A percentile compares a stretch with the other conserved stretches of the same genome.
These are phyloP conservation scores for Jackrogersella multiformis DNA, from an alignment of 495 filamentous ascomycete genomes.

Conservation along the genomic window DNA sequence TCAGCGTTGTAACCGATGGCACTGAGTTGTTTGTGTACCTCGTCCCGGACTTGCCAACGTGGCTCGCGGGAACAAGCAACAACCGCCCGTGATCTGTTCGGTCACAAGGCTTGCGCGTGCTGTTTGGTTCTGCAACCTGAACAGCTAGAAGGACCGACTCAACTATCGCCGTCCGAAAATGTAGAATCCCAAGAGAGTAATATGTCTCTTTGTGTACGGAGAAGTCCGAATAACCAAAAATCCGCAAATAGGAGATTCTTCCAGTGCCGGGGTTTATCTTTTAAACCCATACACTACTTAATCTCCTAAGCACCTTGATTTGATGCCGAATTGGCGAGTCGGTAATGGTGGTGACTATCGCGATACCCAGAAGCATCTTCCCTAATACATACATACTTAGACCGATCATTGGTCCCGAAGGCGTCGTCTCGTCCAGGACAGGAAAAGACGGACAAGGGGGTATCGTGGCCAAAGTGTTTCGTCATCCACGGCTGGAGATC, in stretches of 20 bases:
- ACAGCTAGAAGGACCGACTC: conserved; percentile 42
- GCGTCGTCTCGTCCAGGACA: conserved; percentile 3
- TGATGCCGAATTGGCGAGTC: conserved; percentile 12
- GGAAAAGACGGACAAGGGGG: conserved; percentile 36
- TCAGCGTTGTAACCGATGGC: conserved; percentile 43
- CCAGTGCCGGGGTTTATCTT: conserved; percentile 7
- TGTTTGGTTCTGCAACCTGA: conserved; percentile 38
- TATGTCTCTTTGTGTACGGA: not conserved
- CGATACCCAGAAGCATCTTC: conserved; percentile 10
- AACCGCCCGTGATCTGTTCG: conserved; percentile 25
- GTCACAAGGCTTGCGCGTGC: conserved; percentile 36
- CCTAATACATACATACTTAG: conserved; percentile 17
- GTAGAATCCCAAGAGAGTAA: conserved; percentile 20
- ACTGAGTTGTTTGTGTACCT: conserved; percentile 40
- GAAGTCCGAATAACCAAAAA: conserved; percentile 1
- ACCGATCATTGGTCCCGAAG: not conserved
- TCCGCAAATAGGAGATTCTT: conserved; percentile 25
- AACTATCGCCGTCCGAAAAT: conserved; percentile 34
- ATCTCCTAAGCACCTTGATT: conserved; percentile 24
- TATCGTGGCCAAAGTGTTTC: conserved; percentile 41
- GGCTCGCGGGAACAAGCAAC: conserved; percentile 27
- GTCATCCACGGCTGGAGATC: conserved; percentile 45
- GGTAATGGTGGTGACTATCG: conserved; percentile 5
- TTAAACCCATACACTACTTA: conserved; percentile 4
- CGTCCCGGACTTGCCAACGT: conserved; percentile 35